phyloP scores from a whole-genome alignment of 2,329 filamentous ascomycete species.

The Penicillium sp. region DNA sequence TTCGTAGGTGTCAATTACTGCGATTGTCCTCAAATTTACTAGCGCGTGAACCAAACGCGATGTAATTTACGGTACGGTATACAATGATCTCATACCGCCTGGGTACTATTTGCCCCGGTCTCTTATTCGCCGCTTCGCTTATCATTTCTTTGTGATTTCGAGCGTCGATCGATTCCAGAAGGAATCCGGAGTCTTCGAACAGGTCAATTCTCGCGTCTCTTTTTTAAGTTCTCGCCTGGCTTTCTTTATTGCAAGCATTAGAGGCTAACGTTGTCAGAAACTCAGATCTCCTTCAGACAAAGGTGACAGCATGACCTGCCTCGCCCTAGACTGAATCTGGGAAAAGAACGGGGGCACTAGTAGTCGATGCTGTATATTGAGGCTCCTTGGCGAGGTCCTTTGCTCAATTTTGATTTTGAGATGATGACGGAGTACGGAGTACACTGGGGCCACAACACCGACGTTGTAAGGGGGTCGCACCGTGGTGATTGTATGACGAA shows the following conservation, averaged over 20 bases:
- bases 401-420: not conserved
- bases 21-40: not conserved
- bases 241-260: not conserved
- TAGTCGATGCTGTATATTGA: conserved; percentile 7
- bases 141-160: conserved; percentile 10
- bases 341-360: conserved; percentile 1
- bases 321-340: conserved; percentile 5
- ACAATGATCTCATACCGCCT: not conserved
- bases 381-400: not conserved
- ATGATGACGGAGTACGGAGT: not conserved
- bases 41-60: not conserved
- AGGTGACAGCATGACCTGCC: conserved; percentile 1
- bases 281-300: conserved; percentile 8
- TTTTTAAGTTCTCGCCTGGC: not conserved
- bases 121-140: conserved; percentile 18
- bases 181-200: not conserved
- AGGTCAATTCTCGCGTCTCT: not conserved
- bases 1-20: not conserved
- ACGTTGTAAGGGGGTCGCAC: not conserved
- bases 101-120: not conserved
- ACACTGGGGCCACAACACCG: not conserved
- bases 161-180: conserved; percentile 13
- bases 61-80: not conserved
- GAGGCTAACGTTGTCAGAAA: conserved; percentile 1
- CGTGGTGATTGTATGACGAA: conserved; percentile 1